Base-by-base conservation (phyloP, 2,329 filamentous ascomycete species). In the Ascochyta lentis region DNA sequence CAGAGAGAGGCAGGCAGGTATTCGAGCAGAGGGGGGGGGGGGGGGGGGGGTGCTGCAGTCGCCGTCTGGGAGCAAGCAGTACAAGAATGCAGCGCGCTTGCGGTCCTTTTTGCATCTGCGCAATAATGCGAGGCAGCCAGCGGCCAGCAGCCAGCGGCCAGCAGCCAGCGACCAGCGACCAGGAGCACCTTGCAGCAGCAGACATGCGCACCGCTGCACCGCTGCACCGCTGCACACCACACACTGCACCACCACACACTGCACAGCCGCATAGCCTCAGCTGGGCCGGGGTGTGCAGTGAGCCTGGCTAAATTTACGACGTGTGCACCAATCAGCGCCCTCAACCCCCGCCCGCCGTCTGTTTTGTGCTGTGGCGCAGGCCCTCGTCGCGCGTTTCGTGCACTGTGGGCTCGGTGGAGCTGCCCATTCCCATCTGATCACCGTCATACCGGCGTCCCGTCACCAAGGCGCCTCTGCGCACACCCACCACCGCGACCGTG, bases 321-420 rank as follows among this genome's bases (percentile, higher is more conserved):
- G 6, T 16, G 7, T 13, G 3, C n/a, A 16, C 39, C 39, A 50
- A 43, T 43, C 22, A 50, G 7, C n/a, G 12, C 19, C 9, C 37
- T 19, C n/a, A 6, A 2, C 2, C 16, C n/a, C 41, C 6, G 23
- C 42, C 39, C 29, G 15, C 8, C 22, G 33, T 37, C 23, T 33
- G 46, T 43, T 51, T 50, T n/a, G 22, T 27, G 47, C 48, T 47
- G 58, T 59, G 61, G 57, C 60, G 57, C 54, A 58, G 54, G 40
- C 40, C 19, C 31, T 35, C 19, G 38, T 38, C 16, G 46, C 49
- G 54, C 47, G 44, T 40, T 39, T 43, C 37, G 41, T 24, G 29
- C 29, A 31, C 16, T 16, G 16, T 16, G 12, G 4, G 10, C 16
- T 16, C 16, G 16, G 29, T 51, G 42, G 42, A 43, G 52, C 43